Conservation (phyloP, 169 alveolate species). For the Perkinsus marinus region DNA sequence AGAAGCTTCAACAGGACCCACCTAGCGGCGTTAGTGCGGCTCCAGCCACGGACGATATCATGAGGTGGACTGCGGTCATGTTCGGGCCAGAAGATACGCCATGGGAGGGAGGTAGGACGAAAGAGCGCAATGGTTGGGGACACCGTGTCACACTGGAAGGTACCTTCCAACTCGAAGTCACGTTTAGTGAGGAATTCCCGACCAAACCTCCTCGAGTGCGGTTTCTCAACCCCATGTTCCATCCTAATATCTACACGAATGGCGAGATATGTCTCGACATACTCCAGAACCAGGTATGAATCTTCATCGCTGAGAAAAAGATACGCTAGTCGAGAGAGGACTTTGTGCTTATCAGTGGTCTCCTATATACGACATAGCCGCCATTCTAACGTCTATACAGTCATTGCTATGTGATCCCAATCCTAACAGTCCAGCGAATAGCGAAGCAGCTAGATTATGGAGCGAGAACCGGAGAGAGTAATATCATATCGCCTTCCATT, state of each 20-base stretch:
- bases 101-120: conserved; percentile 87
- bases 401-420: conserved; percentile 91
- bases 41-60: conserved; percentile 83
- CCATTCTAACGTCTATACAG: conserved; percentile 88
- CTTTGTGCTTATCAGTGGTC: conserved; percentile 60
- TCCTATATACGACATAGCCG: conserved; percentile 88
- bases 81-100: conserved; percentile 94
- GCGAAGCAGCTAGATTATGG: conserved; percentile 86
- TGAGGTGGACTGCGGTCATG: conserved; percentile 93
- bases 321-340: no score
- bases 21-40: conserved; percentile 85
- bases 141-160: conserved; percentile 8
- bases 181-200: conserved; percentile 63
- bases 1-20: conserved; percentile 74
- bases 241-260: conserved; percentile 78
- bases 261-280: conserved; percentile 86
- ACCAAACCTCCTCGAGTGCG: conserved; percentile 60
- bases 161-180: conserved; percentile 61
- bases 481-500: conserved; percentile 20
- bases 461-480: conserved; percentile 76
- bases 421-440: conserved; percentile 91
- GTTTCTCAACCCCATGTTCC: conserved; percentile 53
- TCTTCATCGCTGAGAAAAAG: no score
- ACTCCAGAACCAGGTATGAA: conserved; percentile 62
- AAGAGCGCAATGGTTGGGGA: no score